A percentile compares a stretch with the other conserved stretches of the same genome.
Evolutionary conservation across 345 rosid species (phyloP).

Genomic region (Ceriops decandra): DNA sequence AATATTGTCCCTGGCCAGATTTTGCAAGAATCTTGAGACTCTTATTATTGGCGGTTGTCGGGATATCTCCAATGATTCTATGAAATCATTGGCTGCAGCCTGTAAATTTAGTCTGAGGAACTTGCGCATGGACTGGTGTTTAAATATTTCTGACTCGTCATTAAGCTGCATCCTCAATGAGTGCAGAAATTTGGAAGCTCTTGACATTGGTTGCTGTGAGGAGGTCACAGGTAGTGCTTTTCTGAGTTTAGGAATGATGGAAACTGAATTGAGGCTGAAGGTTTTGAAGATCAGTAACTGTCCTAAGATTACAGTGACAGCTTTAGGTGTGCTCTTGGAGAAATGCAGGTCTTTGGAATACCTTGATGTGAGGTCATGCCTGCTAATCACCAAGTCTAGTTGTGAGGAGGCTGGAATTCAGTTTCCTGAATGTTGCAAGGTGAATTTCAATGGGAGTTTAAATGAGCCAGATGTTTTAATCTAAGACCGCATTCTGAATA

Average conservation of each 20-base stretch:
- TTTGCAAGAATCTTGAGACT: conserved; percentile 69
- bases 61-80: conserved; percentile 57
- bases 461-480: conserved; percentile 56
- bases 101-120: conserved; percentile 63
- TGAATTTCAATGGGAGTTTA: conserved; percentile 68
- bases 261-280: conserved; percentile 46
- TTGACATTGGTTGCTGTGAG: conserved; percentile 87
- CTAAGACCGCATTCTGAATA: conserved; percentile 19
- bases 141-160: conserved; percentile 66
- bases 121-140: conserved; percentile 95
- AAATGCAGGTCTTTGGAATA: conserved; percentile 61
- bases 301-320: conserved; percentile 60
- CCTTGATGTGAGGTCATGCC: conserved; percentile 86
- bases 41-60: conserved; percentile 79
- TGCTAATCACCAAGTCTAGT: conserved; percentile 57
- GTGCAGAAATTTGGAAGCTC: conserved; percentile 78
- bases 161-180: conserved; percentile 53
- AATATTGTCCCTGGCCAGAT: conserved; percentile 50
- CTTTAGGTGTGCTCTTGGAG: conserved; percentile 61
- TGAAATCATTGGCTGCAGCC: conserved; percentile 56
- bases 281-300: conserved; percentile 75
- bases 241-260: conserved; percentile 34
- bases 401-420: conserved; percentile 76
- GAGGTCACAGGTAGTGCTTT: conserved; percentile 74
- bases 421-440: conserved; percentile 73